phyloP scores from a whole-genome alignment of 345 rosid genomes.

The Populus pruinosa region DNA sequence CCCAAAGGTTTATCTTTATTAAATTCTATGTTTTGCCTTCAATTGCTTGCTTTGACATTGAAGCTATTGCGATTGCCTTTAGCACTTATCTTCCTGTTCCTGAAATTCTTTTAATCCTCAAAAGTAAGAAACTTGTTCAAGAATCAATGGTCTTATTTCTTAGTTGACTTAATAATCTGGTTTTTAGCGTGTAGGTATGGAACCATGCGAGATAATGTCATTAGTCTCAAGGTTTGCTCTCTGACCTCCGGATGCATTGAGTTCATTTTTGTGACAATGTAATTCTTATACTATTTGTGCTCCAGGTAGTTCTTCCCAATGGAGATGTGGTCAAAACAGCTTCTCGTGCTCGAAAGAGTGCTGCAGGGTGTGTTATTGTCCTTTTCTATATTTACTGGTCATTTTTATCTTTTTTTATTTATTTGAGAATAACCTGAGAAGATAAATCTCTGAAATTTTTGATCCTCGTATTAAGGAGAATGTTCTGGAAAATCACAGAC shows the following conservation, averaged over 20 bases:
- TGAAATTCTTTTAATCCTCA: background rate
- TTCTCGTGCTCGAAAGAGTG: constrained; percentile 95
- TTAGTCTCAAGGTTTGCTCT: constrained; percentile 72
- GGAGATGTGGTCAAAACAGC: constrained; percentile 96
- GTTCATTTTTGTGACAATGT: constrained; percentile 6
- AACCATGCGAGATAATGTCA: constrained; percentile 93
- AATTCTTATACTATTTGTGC: constrained; percentile 26
- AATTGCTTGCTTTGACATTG: background rate
- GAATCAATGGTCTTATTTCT: constrained; percentile 1
- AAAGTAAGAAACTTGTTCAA: background rate
- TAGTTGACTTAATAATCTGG: constrained; percentile 38
- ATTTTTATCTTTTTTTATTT: background rate
- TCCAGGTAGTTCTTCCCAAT: constrained; percentile 80
- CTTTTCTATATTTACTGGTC: background rate
- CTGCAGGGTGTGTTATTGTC: constrained; percentile 73
- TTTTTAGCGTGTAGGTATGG: constrained; percentile 86
- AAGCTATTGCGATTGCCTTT: background rate
- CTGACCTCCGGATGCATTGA: constrained; percentile 14
- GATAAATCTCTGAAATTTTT: background rate
- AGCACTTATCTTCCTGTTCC: background rate
- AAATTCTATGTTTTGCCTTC: background rate
- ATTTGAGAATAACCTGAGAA: background rate
- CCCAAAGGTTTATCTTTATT: background rate
- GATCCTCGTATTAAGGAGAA: background rate
- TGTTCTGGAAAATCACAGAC: background rate